Percentiles rank a stretch among this genome's conserved stretches.
These are phyloP conservation scores for Beverwykella pulmonaria DNA, from an alignment of 495 filamentous ascomycete genomes.

Conservation along the genomic window DNA sequence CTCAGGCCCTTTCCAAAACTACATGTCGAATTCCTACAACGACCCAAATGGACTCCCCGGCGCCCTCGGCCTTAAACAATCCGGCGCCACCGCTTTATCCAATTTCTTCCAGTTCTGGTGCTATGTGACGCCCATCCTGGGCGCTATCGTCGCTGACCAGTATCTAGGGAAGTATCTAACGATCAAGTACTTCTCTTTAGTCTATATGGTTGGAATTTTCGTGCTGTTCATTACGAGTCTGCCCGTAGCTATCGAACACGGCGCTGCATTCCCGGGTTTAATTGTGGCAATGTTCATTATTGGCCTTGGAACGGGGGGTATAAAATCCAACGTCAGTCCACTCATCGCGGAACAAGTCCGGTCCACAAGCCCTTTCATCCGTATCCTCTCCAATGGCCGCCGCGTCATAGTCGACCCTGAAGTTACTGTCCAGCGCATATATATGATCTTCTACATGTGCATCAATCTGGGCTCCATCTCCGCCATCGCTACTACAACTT, in stretches of 20 bases:
- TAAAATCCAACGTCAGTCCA: conserved; percentile 72
- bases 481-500: conserved; percentile 64
- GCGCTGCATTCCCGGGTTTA: conserved; percentile 40
- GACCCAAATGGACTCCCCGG: conserved; percentile 37
- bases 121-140: conserved; percentile 59
- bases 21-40: conserved; percentile 36
- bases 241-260: conserved; percentile 41
- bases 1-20: conserved; percentile 39
- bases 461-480: conserved; percentile 77
- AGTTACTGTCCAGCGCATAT: conserved; percentile 72
- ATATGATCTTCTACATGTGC: conserved; percentile 66
- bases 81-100: conserved; percentile 60
- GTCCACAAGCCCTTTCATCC: conserved; percentile 58
- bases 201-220: conserved; percentile 48
- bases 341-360: conserved; percentile 75
- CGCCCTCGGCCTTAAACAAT: conserved; percentile 46
- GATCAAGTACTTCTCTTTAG: conserved; percentile 58
- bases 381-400: conserved; percentile 61
- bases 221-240: conserved; percentile 46
- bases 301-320: conserved; percentile 67
- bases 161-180: conserved; percentile 70
- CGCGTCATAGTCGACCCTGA: conserved; percentile 74
- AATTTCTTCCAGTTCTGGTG: conserved; percentile 68
- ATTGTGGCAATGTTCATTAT: conserved; percentile 56
- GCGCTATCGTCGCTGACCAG: conserved; percentile 62